Evolutionary conservation across 139 green algal species (phyloP).

Genomic region (Volvox reticuliferus): DNA sequence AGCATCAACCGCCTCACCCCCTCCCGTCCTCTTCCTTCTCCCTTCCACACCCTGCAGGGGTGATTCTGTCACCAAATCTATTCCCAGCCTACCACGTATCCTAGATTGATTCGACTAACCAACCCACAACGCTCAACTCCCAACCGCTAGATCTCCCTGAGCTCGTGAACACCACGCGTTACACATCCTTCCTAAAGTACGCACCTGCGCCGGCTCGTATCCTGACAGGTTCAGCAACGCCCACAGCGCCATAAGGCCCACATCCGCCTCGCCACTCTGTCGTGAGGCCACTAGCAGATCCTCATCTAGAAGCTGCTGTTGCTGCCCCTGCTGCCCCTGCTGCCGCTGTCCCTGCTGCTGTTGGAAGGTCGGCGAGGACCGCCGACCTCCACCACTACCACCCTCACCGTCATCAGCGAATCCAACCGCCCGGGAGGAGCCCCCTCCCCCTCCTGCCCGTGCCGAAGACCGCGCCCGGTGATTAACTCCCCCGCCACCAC

Average conservation of each 20-base stretch:
- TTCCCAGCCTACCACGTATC: no score
- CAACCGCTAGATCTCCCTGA: no score
- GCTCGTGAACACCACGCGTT: no score
- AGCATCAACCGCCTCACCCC: no score
- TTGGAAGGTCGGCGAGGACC: background rate
- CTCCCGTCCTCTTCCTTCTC: no score
- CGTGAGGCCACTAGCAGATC: conserved; percentile 9
- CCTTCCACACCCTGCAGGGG: no score
- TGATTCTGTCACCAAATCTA: no score
- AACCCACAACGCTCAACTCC: no score
- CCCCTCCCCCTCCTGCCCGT: background rate
- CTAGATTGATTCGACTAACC: no score
- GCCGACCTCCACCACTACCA: background rate
- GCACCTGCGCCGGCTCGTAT: conserved; percentile 53
- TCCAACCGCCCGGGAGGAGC: background rate
- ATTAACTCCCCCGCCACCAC: no score
- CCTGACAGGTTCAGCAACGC: conserved; percentile 58
- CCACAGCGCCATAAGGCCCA: conserved; percentile 58
- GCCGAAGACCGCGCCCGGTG: background rate
- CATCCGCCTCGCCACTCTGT: conserved; percentile 52
- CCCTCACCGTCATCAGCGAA: background rate
- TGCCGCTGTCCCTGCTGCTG: background rate
- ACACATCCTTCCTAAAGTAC: background rate
- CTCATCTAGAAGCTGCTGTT: background rate
- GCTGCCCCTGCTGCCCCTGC: background rate